Evolutionary conservation across 164 flowering plant species (phyloP).

Genomic region (Vitis amurensis): DNA sequence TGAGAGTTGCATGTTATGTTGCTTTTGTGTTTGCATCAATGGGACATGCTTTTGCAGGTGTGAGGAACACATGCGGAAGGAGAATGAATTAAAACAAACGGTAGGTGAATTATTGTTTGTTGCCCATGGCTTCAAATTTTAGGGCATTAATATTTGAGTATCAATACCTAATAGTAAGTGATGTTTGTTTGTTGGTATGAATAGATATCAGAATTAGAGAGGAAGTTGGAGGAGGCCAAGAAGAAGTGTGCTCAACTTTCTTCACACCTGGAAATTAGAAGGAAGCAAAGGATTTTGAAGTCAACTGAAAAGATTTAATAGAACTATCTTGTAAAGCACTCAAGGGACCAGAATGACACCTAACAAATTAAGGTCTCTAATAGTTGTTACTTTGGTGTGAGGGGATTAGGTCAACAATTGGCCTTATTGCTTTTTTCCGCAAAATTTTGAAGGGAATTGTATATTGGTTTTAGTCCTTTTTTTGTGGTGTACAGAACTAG

Average conservation of each 20-base stretch:
- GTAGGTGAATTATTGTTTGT: conserved; percentile 27
- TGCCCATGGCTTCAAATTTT: not conserved
- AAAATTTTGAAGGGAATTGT: too few relatives aligned
- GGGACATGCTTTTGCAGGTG: conserved; percentile 45
- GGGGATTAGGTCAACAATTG: too few relatives aligned
- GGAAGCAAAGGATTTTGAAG: conserved; percentile 25
- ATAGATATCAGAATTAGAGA: conserved; percentile 55
- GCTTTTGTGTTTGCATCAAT: not conserved
- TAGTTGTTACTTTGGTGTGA: too few relatives aligned
- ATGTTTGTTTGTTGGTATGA: not conserved
- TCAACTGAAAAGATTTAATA: conserved; percentile 5
- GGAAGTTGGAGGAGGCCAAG: conserved; percentile 51
- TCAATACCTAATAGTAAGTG: not conserved
- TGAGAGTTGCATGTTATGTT: not conserved
- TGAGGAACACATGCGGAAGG: conserved; percentile 49
- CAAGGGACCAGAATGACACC: not conserved
- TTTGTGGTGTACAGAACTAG: not conserved
- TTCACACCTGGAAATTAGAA: conserved; percentile 37
- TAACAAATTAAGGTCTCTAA: too few relatives aligned
- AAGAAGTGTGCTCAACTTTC: conserved; percentile 53
- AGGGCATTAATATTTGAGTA: not conserved
- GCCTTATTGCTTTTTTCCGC: too few relatives aligned
- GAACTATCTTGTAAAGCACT: not conserved
- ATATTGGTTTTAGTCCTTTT: not conserved
- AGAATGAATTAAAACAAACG: conserved; percentile 47